Conservation (phyloP, 1,284 basidiomycete genomes). For the Cryptococcus sp. region DNA sequence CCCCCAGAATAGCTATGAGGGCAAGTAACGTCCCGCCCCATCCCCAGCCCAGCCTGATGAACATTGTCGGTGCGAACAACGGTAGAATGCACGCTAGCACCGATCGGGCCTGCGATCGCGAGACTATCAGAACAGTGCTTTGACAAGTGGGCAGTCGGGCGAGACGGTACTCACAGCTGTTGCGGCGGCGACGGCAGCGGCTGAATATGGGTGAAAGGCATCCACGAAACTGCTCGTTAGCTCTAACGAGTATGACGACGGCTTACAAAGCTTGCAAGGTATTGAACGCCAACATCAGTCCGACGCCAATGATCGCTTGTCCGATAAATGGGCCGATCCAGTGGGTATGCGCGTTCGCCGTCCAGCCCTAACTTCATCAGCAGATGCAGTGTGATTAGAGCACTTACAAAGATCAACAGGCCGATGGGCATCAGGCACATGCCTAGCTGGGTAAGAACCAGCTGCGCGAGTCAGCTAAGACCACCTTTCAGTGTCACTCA, state of each 20-base stretch:
- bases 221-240: constrained; percentile 52
- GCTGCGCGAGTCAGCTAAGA: constrained; percentile 16
- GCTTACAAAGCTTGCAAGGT: constrained; percentile 47
- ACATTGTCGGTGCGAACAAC: constrained; percentile 53
- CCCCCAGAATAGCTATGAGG: constrained; percentile 45
- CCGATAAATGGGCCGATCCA: constrained; percentile 53
- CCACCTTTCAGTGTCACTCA: constrained; percentile 24
- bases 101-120: constrained; percentile 34
- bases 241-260: background rate
- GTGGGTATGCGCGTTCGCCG: constrained; percentile 46
- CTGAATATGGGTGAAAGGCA: constrained; percentile 56
- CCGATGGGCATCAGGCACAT: constrained; percentile 56
- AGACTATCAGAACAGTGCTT: background rate
- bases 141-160: background rate
- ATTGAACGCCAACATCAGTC: constrained; percentile 55
- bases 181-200: constrained; percentile 53
- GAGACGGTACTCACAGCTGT: constrained; percentile 35
- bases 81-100: constrained; percentile 54
- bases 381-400: background rate
- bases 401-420: constrained; percentile 49
- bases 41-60: constrained; percentile 54
- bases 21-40: constrained; percentile 54
- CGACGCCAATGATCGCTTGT: constrained; percentile 37
- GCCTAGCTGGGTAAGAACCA: constrained; percentile 54
- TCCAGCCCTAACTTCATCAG: constrained; percentile 39